Evolutionary conservation across 768 basidiomycete genomes (phyloP), one percentile per base, ranked within the genome.

Genomic region (Serendipita vermifera): DNA sequence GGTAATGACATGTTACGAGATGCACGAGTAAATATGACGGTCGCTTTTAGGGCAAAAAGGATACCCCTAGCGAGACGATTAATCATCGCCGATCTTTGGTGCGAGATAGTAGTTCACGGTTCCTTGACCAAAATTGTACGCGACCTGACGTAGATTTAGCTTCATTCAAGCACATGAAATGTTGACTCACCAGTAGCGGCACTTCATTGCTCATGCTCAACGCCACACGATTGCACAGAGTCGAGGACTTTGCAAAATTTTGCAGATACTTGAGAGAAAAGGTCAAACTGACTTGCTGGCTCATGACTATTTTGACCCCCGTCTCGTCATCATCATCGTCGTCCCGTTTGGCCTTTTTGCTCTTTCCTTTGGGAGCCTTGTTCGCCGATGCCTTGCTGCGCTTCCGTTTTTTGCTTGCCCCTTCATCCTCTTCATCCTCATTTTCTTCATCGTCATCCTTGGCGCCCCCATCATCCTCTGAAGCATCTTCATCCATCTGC

Each of bases 231-330:
- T 72, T 75, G 13, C 81, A 77, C 35, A 99, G 72, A 29, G 82
- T 75, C 1, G 85, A 73, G 60, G 86, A 88, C 77, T 96, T 98
- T 54, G 90, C 81, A 65, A 99, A 98, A 72, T 96, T 97, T 68
- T 87, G 83, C 27, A 98, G 82, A 70, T 98, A 99, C 70, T 97
- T 98, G 63, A 98, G 74, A 31, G 88, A 91, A 75, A 98, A 98
- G 1, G 92, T 97, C 48, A 98, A 75, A 38, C 82, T 79, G 59
- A 99, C 94, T 60, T 87, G 81, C 66, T 86, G 83, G 65, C 90
- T 88, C 78, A 96, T 85, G 69, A 87, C 80, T 65, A 96, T 85
- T 59, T 71, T 68, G 46, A 94, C 83, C n/a, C 72, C 75, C 41
- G 75, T 79, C 11, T 71, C 70, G 0, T 66, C 66, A 13, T 73